A percentile compares a stretch with the other conserved stretches of the same genome.
Evolutionary conservation across 306 rosid species (phyloP).

Genomic region (Comarum palustre): DNA sequence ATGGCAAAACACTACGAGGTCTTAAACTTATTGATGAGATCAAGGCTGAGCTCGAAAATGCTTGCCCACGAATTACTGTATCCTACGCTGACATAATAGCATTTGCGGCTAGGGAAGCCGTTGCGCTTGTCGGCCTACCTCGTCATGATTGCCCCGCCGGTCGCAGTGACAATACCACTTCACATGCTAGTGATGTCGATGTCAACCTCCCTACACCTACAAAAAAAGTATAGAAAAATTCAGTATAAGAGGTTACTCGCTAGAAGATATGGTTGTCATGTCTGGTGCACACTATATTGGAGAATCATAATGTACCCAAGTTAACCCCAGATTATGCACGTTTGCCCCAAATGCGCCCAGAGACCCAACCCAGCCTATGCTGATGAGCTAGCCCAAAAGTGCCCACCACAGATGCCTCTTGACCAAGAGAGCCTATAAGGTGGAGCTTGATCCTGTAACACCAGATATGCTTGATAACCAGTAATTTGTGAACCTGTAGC

Average conservation of each 20-base stretch:
- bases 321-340: slow-evolving; percentile 33
- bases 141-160: slow-evolving; percentile 27
- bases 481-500: slow-evolving; percentile 38
- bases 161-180: slow-evolving; percentile 42
- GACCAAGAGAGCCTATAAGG: background rate
- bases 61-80: slow-evolving; percentile 51
- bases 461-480: slow-evolving; percentile 46
- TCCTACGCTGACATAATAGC: slow-evolving; percentile 65
- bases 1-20: slow-evolving; percentile 41
- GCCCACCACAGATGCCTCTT: slow-evolving; percentile 3
- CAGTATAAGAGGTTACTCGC: slow-evolving; percentile 28
- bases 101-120: slow-evolving; percentile 39
- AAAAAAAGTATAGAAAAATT: slow-evolving; percentile 30
- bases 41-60: slow-evolving; percentile 43
- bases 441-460: slow-evolving; percentile 41
- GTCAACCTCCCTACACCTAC: slow-evolving; percentile 39
- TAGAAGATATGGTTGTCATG: slow-evolving; percentile 52
- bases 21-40: slow-evolving; percentile 50
- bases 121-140: slow-evolving; percentile 30
- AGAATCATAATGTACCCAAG: slow-evolving; percentile 29
- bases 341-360: background rate
- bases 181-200: slow-evolving; percentile 31
- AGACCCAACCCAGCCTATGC: slow-evolving; percentile 28
- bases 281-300: slow-evolving; percentile 69
- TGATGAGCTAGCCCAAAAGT: slow-evolving; percentile 17